Evolutionary conservation across 2,329 filamentous ascomycete species (phyloP).

Genomic region (Botryotinia narcissicola): DNA sequence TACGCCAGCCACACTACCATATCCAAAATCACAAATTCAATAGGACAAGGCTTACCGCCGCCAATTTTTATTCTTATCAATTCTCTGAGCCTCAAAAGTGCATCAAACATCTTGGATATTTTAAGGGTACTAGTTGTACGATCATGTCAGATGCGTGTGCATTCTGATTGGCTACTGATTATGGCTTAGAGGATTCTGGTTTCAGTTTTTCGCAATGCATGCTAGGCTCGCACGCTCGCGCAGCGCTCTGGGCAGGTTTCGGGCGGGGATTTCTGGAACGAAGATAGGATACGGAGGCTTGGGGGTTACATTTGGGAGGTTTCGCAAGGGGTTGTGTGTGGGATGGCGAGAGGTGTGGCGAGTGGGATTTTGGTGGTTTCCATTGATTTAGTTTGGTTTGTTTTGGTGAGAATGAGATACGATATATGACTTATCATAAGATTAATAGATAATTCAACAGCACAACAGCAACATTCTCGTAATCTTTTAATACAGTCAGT

Average conservation of each 20-base stretch:
- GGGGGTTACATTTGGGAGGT: background rate
- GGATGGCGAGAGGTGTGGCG: background rate
- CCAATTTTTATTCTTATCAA: background rate
- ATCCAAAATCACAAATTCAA: background rate
- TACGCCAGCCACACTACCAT: background rate
- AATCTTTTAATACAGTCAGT: background rate
- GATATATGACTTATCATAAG: background rate
- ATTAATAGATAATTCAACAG: background rate
- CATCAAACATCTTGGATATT: background rate
- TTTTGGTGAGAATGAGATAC: background rate
- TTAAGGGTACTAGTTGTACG: background rate
- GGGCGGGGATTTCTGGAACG: conserved; percentile 14
- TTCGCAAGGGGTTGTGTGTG: background rate
- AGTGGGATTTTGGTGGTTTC: background rate
- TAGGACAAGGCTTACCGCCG: conserved; percentile 9
- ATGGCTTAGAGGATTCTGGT: background rate
- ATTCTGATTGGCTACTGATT: background rate
- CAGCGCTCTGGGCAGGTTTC: conserved; percentile 16
- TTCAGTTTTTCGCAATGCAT: conserved; percentile 3
- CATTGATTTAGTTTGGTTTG: background rate
- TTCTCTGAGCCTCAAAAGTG: background rate
- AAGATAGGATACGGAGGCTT: background rate
- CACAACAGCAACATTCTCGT: background rate
- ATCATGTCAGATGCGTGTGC: background rate
- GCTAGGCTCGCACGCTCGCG: background rate